These are phyloP conservation scores for Pelargonium nanum DNA, from an alignment of 345 rosid species.

Conservation along the genomic window DNA sequence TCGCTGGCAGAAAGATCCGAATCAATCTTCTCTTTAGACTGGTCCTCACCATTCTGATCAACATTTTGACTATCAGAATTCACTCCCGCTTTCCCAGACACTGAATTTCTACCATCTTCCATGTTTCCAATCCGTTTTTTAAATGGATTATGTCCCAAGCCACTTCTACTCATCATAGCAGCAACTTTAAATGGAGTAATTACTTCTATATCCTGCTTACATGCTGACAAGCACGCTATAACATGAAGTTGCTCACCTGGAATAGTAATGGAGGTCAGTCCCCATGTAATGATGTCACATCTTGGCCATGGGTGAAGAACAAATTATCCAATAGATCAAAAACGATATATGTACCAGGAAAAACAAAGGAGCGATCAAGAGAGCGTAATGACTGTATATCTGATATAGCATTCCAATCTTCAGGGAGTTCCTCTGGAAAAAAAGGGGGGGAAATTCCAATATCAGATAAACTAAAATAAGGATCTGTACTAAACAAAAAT, in stretches of 20 bases:
- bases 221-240: conserved; percentile 77
- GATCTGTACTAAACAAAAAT: background rate
- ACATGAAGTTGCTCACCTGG: conserved; percentile 89
- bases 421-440: conserved; percentile 59
- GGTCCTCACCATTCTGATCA: conserved; percentile 41
- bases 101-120: conserved; percentile 23
- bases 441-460: conserved; percentile 1
- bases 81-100: conserved; percentile 33
- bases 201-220: conserved; percentile 65
- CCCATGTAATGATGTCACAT: conserved; percentile 7
- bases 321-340: conserved; percentile 8
- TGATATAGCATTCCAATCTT: conserved; percentile 49
- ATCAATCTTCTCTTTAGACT: conserved; percentile 39
- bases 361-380: conserved; percentile 77
- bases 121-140: conserved; percentile 42
- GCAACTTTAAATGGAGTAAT: conserved; percentile 92
- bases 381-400: conserved; percentile 56
- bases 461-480: conserved; percentile 7
- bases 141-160: conserved; percentile 34
- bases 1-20: conserved; percentile 61
- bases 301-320: background rate
- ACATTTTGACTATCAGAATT: conserved; percentile 29
- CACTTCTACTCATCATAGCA: conserved; percentile 73
- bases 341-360: conserved; percentile 50
- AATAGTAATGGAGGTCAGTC: conserved; percentile 18